Percentiles rank a stretch among this genome's conserved stretches.
These are phyloP conservation scores for Mycena indigotica DNA, from an alignment of 768 basidiomycete genomes.

Conservation along the genomic window DNA sequence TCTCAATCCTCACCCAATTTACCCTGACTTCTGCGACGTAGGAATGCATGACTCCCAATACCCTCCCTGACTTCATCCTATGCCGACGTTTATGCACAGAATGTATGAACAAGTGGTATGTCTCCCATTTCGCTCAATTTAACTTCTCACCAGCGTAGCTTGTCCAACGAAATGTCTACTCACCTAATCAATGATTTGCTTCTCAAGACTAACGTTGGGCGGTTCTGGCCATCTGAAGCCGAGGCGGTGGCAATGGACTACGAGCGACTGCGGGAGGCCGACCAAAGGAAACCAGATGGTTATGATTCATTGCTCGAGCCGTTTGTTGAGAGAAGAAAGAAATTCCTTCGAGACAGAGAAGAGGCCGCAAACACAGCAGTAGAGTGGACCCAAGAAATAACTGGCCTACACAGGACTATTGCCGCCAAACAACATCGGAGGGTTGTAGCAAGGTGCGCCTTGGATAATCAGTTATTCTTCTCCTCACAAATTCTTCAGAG, in stretches of 20 bases:
- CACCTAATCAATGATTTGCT: slow-evolving; percentile 6
- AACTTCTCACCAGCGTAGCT: neutral
- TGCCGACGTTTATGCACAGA: slow-evolving; percentile 16
- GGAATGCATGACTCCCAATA: slow-evolving; percentile 10
- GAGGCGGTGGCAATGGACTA: slow-evolving; percentile 9
- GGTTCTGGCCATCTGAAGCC: slow-evolving; percentile 14
- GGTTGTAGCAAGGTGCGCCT: slow-evolving; percentile 1
- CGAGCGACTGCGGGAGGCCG: slow-evolving; percentile 3
- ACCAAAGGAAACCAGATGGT: neutral
- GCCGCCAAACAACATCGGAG: neutral
- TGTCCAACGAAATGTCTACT: neutral
- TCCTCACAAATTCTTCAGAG: neutral
- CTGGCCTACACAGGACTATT: neutral
- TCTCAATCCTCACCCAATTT: neutral
- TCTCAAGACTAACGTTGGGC: slow-evolving; percentile 8
- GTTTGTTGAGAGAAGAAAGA: slow-evolving; percentile 10
- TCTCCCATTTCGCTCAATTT: too few relatives aligned
- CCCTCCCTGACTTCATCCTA: slow-evolving; percentile 7
- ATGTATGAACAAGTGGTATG: slow-evolving; percentile 10
- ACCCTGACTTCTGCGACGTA: neutral
- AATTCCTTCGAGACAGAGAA: neutral
- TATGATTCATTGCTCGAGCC: neutral
- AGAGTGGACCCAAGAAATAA: slow-evolving; percentile 1
- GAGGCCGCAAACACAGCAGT: slow-evolving; percentile 2
- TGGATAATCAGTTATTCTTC: neutral